Base-by-base conservation (phyloP, 1,284 basidiomycete species). In the Pseudozyma thailandica region DNA sequence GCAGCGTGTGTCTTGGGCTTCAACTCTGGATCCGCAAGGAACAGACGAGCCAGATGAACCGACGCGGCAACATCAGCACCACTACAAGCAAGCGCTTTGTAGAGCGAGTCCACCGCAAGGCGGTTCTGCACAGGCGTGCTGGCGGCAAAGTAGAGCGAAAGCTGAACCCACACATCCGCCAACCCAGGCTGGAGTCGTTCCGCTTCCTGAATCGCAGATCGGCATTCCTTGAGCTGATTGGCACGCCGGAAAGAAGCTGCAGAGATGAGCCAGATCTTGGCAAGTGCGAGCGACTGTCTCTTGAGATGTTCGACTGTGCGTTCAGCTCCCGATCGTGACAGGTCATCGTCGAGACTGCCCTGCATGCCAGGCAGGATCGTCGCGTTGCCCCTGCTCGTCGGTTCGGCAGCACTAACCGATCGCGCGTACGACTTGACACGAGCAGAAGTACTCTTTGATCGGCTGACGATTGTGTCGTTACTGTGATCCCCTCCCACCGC, bases 151-250 rank as follows among this genome's bases (percentile, higher is more conserved):
- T 73, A 75, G 12, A 76, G 70, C 49, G 75, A 77, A 13, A 78
- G 75, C 87, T 95, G 94, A 8, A 95, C 91, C 94, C 94, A 98
- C 13, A 98, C 92, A 30, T 89, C 90, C 1, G 93, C 89, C 81
- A 94, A 92, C 33, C 88, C 87, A 63, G 92, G 90, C 81, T 95
- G 92, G 65, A 90, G 87, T 6, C 90, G 89, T 82, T 99, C 95
- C 0, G 95, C 96, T 84, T 99, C 95, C 80, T 94, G 92, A 47
- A 98, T 93, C 2, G 95, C 91, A 9, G 89, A 93, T 57, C 90
- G 89, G 2, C 92, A 89, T 79, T 98, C 92, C 61, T 94, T 92
- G 54, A 92, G 88, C 84, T 94, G 94, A 10, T 91, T 91, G 46
- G 91, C 86, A 56, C 95, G 86, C 30, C 96, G 87, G 86, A 97